phyloP scores from a whole-genome alignment of 2,329 filamentous ascomycete species.

The Fusarium luffae region DNA sequence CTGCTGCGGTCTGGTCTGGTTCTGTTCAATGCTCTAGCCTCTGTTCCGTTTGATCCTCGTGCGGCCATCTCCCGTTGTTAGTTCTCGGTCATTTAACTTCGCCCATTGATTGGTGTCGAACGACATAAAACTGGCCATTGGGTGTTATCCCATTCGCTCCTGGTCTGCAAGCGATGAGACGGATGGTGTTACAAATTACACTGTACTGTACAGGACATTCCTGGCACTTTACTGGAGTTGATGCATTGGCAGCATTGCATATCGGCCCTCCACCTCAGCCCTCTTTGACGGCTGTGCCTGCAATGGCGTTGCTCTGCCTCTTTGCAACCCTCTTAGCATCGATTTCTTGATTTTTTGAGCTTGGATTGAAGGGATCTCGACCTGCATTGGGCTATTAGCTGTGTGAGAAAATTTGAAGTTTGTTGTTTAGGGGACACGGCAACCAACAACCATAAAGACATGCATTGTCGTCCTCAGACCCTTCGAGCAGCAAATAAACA shows the following conservation, averaged over 20 bases:
- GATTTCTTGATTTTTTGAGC: background rate
- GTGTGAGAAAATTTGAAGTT: background rate
- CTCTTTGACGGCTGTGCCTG: constrained; percentile 45
- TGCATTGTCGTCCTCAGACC: constrained; percentile 1
- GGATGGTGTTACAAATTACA: constrained; percentile 11
- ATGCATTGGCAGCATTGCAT: constrained; percentile 42
- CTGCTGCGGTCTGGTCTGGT: background rate
- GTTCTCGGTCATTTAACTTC: constrained; percentile 4
- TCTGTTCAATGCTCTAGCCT: constrained; percentile 4
- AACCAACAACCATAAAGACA: background rate
- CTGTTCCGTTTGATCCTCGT: constrained; percentile 27
- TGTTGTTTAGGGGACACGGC: constrained; percentile 2
- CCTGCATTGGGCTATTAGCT: background rate
- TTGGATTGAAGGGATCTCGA: background rate
- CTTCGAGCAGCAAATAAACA: constrained; percentile 19
- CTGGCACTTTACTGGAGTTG: background rate
- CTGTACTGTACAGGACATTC: background rate
- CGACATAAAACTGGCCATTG: constrained; percentile 4
- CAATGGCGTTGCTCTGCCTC: constrained; percentile 39
- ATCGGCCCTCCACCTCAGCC: constrained; percentile 46
- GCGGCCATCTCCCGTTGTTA: constrained; percentile 16
- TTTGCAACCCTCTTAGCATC: constrained; percentile 22
- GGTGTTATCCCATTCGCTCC: constrained; percentile 13
- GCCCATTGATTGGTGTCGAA: constrained; percentile 15
- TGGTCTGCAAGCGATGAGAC: constrained; percentile 15